Evolutionary conservation across 2,329 filamentous ascomycete species (phyloP), one percentile per base, ranked within the genome.

Genomic region (Phialocephala subalpina): DNA sequence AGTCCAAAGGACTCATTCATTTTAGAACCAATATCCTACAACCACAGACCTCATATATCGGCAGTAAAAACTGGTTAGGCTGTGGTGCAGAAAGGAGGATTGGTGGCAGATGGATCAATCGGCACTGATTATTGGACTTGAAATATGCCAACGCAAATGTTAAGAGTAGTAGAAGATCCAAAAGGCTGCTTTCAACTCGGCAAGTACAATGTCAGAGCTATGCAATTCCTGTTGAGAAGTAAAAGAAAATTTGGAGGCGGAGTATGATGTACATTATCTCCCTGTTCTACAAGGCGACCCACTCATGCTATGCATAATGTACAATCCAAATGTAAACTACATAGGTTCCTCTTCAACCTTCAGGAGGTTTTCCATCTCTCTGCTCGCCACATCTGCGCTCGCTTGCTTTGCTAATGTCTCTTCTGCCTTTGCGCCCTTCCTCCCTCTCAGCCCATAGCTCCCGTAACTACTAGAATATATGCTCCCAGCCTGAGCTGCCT

Each of bases 231-330:
- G 14, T 14, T 12, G 18, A 49, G 18, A 53, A 53, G 49, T 1
- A 27, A 33, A 11, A 29, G 7, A 3, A 33, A 53, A n/a, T 25
- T 42, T 3, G 38, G 38, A 42, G 38, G 18, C 20, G n/a, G 45
- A 49, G n/a, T 25, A 49, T 49, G 45, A n/a, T 22, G 45, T 49
- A 53, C 55, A 25, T 57, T 22, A 14, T 58, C 57, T 27, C n/a
- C n/a, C 42, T 58, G 40, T 63, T 22, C 61, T 63, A 63, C 55
- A 63, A 47, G 22, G 3, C 27, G n/a, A 47, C 40, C 53, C 18
- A 49, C 60, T 33, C 55, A 57, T 22, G 55, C 61, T 58, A 63
- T 58, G 55, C 61, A 25, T 62, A 25, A 49, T 47, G 25, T 49
- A 25, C 56, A 53, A 29, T 56, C 16, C 27, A 56, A 47, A 58